phyloP scores from a whole-genome alignment of 169 alveolate genomes.

The Eimeria praecox region DNA sequence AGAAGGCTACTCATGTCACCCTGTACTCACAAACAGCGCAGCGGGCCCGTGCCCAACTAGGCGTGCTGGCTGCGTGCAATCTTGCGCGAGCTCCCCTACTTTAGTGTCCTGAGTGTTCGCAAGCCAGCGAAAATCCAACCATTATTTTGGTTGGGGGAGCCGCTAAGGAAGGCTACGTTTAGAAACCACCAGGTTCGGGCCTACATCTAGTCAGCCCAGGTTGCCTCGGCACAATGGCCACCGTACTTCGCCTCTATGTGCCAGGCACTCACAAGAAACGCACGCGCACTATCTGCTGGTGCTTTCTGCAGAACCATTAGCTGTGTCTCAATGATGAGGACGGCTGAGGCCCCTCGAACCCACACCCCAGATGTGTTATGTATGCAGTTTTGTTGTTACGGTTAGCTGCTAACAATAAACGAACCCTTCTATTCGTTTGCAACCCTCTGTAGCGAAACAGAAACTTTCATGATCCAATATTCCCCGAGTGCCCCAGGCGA shows the following conservation, averaged over 20 bases:
- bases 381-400: not conserved
- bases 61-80: too few relatives aligned
- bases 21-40: not conserved
- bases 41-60: not conserved
- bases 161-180: not conserved
- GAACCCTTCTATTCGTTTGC: not conserved
- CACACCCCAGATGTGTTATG: not conserved
- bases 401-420: not conserved
- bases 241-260: not conserved
- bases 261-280: not conserved
- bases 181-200: not conserved
- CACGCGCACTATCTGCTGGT: not conserved
- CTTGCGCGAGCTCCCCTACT: too few relatives aligned
- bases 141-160: not conserved
- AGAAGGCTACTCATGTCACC: not conserved
- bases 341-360: not conserved
- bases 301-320: not conserved
- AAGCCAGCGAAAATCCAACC: not conserved
- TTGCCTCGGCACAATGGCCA: not conserved
- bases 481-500: not conserved
- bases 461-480: not conserved
- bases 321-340: not conserved
- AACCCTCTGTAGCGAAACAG: not conserved
- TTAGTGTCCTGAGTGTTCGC: not conserved
- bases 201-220: not conserved